Base-by-base conservation (phyloP, 371 early-diverging fungal genomes). In the Sporodiniella umbellata region DNA sequence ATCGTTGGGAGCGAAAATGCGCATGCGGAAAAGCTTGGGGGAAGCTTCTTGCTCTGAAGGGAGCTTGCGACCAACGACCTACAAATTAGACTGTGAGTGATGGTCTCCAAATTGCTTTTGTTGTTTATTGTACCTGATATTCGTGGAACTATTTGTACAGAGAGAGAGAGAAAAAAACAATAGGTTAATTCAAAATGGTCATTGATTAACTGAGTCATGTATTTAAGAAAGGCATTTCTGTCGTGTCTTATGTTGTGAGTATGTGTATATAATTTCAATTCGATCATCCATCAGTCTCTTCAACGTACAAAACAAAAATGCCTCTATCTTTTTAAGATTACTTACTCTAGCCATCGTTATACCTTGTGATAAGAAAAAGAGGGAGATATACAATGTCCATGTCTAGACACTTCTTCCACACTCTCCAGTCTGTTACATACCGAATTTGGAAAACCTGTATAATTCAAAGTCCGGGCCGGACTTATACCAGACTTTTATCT, bases 1-100 rank as follows among this genome's bases (percentile, higher is more conserved):
- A 70, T 90, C 87, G 83, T 97, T 98, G 67, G 94, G 90, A 56
- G 99, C 98, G 66, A 98, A 99, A 76, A 99, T 84, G 66, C 92
- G 87, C 93, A 94, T 93, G 70, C 92, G 88, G 92, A 80, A 99
- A 52, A 99, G 85, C 85, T 91, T 92, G 60, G 99, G 99, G 56
- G 80, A 78, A 45, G 89, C 83, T 66, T 95, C 93, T 75, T 84
- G 85, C 72, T 87, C 93, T 54, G 95, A 84, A 53, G 97, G 96
- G 58, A 86, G 82, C 72, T 87, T 89, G 65, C 94, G 89, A 68
- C 93, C 95, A 75, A 93, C 79, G 60, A 95, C 88, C 75, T 86
- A 40, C 42, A n/a, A n/a, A 52, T 30, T 33, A 42, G 15, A n/a
- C n/a, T 5, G 25, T 38, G 51, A 51, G 42, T 39, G 25, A 51